Evolutionary conservation across 2,329 filamentous ascomycete genomes (phyloP), one percentile per base, ranked within the genome.

Genomic region (Thermothelomyces thermophilus): DNA sequence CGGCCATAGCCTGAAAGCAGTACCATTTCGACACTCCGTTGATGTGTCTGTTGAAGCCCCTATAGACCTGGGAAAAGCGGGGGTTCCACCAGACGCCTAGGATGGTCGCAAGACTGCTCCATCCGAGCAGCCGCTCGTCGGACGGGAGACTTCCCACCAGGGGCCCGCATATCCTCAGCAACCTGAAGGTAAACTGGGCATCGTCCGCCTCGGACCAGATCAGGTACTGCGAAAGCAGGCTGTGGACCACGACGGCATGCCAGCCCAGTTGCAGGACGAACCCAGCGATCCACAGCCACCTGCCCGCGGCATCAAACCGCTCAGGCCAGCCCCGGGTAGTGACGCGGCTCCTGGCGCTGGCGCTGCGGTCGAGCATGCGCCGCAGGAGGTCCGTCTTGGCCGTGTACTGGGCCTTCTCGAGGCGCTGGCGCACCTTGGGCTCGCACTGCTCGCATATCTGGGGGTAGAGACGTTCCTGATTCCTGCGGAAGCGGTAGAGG

Each of bases 381-480:
- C 84, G 76, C 28, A 94, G 67, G 55, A 89, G 79, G 58, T 94
- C 88, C n/a, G 87, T 85, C 67, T 88, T 87, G 24, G 90, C 90
- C 28, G 83, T 85, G 63, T 95, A 95, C 8, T 80, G 84, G 0
- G 87, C 82, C 57, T 81, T 74, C 19, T 79, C 75, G 46, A 96
- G 82, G 53, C 82, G 78, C 31, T 77, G 71, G 55, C 84, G 79
- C 19, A 91, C 90, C 53, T 74, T 80, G 5, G 83, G 85, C 56
- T 87, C 85, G 67, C 93, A 98, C 40, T 80, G 73, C 55, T 77
- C 77, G 70, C 93, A 98, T 51, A 95, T 84, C 63, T 93, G 89
- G 0, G 93, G 93, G 63, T 96, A 97, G 43, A 86, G 79, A 60
- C 81, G 74, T 69, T 96, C 90, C 16, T 96, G 74, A 45, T 83